Conservation (phyloP, 768 basidiomycete genomes). For the Kwoniella sp. region DNA sequence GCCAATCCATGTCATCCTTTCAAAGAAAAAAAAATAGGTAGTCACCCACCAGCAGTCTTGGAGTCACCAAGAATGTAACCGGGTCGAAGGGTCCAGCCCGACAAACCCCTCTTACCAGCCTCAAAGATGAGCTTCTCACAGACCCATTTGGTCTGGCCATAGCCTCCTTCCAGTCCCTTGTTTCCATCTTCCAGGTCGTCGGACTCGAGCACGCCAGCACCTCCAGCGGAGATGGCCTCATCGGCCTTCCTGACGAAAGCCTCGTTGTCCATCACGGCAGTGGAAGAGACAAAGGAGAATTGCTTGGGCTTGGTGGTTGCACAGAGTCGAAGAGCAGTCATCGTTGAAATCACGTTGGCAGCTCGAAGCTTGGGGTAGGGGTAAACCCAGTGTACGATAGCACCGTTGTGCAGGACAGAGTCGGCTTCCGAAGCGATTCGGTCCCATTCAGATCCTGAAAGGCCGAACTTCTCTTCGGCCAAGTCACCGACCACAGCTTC, state of each 20-base stretch:
- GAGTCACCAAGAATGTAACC: slow-evolving; percentile 97
- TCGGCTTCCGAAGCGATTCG: slow-evolving; percentile 73
- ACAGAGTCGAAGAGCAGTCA: slow-evolving; percentile 80
- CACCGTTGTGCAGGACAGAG: slow-evolving; percentile 89
- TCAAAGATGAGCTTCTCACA: slow-evolving; percentile 92
- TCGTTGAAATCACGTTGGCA: slow-evolving; percentile 88
- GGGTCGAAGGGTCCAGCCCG: slow-evolving; percentile 83
- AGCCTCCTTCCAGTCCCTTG: slow-evolving; percentile 76
- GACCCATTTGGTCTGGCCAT: slow-evolving; percentile 98
- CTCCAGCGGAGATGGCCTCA: slow-evolving; percentile 61
- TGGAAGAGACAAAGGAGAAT: slow-evolving; percentile 90
- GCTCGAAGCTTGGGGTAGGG: slow-evolving; percentile 90
- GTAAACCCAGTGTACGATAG: slow-evolving; percentile 99
- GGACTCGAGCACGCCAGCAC: slow-evolving; percentile 74
- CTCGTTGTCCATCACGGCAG: slow-evolving; percentile 89
- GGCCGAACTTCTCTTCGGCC: slow-evolving; percentile 71
- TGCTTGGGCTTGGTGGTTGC: slow-evolving; percentile 66
- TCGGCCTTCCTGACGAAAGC: slow-evolving; percentile 88
- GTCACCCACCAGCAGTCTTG: slow-evolving; percentile 70
- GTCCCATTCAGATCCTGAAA: slow-evolving; percentile 68
- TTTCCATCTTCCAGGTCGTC: slow-evolving; percentile 88
- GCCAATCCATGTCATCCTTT: neutral
- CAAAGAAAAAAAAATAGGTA: neutral
- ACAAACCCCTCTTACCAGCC: slow-evolving; percentile 81
- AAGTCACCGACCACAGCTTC: slow-evolving; percentile 86